Evolutionary conservation across 495 filamentous ascomycete species (phyloP), one percentile per base, ranked within the genome.

Genomic region (Cercophora samala): DNA sequence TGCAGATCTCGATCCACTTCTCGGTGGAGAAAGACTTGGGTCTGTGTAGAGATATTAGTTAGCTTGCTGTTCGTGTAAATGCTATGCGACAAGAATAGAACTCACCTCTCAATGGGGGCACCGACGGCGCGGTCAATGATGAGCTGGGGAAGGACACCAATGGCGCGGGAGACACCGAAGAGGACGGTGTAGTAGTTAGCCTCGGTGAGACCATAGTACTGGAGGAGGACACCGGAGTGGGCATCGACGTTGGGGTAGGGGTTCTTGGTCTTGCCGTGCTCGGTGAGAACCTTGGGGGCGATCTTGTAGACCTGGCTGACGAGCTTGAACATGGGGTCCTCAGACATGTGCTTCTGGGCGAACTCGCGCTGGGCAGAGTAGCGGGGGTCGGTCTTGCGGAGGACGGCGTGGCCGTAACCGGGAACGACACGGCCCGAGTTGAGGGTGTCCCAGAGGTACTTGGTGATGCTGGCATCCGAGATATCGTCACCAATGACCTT

Each of bases 251-350:
- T 79, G 68, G 73, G 73, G 72, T 63, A 79, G 58, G 79, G 73
- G 89, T 96, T 95, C 90, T 96, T 96, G 81, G 93, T 96, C 91
- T 99, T 99, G 82, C 95, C 95, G 84, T 99, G 95, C 86, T 98
- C 94, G 67, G 96, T 98, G 73, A 99, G 83, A 66, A 99, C 95
- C 75, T 91, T 91, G 69, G 95, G 96, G 64, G 95, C 95, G 77
- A 99, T 97, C 90, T 99, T 97, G 89, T 97, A 97, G 70, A 98
- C 94, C 84, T 97, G 93, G 87, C 89, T 92, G 83, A 99, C 95
- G 65, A 99, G 89, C 87, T 98, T 91, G 92, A 97, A 99, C 93
- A 99, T 97, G 70, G 92, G 91, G 84, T 97, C 93, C 78, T 95
- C 86, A 73, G 93, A 92, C 76, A 97, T 90, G 78, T 94, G 80